Evolutionary conservation across 371 early-diverging fungal species (phyloP).

Genomic region (Circinella umbellata): DNA sequence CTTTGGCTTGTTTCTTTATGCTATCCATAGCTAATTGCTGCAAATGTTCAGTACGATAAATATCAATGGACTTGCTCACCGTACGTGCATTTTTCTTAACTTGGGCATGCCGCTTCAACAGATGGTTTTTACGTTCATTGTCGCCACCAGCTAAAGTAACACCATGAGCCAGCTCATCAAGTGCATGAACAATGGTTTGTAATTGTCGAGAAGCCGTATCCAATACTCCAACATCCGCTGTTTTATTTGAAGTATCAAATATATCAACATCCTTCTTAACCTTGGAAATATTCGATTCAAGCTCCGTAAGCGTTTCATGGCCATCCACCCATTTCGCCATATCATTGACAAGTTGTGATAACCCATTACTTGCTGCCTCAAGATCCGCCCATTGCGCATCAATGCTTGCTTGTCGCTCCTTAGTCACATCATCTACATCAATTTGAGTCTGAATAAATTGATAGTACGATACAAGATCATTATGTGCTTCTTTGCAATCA

Average conservation of each 20-base stretch:
- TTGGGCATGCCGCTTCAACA: background rate
- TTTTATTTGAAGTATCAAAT: background rate
- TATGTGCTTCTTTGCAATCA: constrained; percentile 44
- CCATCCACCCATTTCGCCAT: constrained; percentile 11
- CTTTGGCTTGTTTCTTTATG: background rate
- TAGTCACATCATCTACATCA: constrained; percentile 23
- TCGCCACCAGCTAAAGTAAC: background rate
- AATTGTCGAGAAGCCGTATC: background rate
- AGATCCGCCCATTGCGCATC: constrained; percentile 10
- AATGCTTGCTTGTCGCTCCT: constrained; percentile 19
- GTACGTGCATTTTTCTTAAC: background rate
- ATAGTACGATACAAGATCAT: constrained; percentile 43
- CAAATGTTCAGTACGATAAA: background rate
- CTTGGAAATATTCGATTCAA: background rate
- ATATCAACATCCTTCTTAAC: background rate
- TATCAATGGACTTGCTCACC: background rate
- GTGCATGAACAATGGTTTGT: background rate
- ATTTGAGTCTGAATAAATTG: constrained; percentile 33
- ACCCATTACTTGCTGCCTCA: background rate
- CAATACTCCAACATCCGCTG: background rate
- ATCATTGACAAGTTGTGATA: constrained; percentile 6
- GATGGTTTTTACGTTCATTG: background rate
- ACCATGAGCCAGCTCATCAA: background rate
- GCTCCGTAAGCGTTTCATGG: constrained; percentile 1
- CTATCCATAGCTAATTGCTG: background rate